Evolutionary conservation across 2,329 filamentous ascomycete species (phyloP).

Genomic region (Penicillium polonicum): DNA sequence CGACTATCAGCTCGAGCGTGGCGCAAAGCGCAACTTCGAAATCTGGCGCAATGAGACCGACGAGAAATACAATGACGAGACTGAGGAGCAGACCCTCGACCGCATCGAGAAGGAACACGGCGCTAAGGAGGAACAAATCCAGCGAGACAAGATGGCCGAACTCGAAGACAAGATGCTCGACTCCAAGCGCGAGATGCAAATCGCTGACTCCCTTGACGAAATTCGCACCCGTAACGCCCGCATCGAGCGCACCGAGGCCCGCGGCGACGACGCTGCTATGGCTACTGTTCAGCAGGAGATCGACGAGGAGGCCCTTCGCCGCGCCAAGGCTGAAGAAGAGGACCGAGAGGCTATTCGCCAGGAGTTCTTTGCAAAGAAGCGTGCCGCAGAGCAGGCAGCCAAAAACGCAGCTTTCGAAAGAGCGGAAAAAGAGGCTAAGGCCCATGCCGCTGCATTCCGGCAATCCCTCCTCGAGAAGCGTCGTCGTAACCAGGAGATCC

Average conservation of each 20-base stretch:
- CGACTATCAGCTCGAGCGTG: conserved; percentile 79
- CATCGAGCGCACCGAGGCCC: conserved; percentile 72
- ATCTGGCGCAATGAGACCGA: conserved; percentile 73
- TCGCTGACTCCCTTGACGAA: conserved; percentile 93
- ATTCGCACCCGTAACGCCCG: conserved; percentile 89
- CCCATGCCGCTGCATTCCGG: no score
- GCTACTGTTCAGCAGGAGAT: conserved; percentile 53
- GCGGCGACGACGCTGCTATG: conserved; percentile 56
- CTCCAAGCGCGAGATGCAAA: conserved; percentile 91
- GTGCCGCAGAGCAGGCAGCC: no score
- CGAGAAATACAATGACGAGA: conserved; percentile 61
- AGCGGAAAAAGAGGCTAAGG: no score
- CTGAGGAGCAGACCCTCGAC: conserved; percentile 82
- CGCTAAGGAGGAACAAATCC: conserved; percentile 62
- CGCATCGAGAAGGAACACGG: conserved; percentile 74
- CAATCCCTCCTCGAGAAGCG: no score
- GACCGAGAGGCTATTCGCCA: not conserved
- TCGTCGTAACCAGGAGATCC: no score
- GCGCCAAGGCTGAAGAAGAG: conserved; percentile 63
- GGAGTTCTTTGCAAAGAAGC: not conserved
- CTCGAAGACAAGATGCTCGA: conserved; percentile 91
- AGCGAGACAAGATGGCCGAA: conserved; percentile 91
- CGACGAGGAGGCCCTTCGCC: not conserved
- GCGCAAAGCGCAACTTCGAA: conserved; percentile 91
- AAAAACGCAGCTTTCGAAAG: no score